These are phyloP conservation scores for Picochlorum sp. DNA, from an alignment of 139 green algal species.

Conservation along the genomic window DNA sequence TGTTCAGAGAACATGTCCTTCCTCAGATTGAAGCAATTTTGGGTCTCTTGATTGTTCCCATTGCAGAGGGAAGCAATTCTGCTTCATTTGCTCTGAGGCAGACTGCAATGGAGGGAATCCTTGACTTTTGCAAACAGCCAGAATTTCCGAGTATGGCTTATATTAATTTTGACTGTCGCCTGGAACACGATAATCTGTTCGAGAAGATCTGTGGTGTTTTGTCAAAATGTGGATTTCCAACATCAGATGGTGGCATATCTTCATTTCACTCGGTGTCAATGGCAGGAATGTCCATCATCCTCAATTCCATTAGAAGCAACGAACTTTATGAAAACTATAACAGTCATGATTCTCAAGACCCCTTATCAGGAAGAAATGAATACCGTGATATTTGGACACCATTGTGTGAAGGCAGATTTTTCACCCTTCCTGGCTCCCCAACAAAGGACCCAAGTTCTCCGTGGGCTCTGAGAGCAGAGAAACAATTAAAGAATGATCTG, in stretches of 20 bases:
- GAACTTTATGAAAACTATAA: background rate
- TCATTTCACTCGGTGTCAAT: constrained; percentile 72
- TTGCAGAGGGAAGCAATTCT: constrained; percentile 61
- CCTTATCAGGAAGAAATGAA: background rate
- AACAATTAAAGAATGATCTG: constrained; percentile 65
- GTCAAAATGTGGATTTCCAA: constrained; percentile 72
- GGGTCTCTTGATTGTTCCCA: constrained; percentile 59
- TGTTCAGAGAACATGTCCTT: constrained; percentile 59
- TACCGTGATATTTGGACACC: constrained; percentile 32
- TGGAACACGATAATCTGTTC: constrained; percentile 74
- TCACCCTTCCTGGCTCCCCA: background rate
- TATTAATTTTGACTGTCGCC: constrained; percentile 77
- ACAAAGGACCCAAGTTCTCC: background rate
- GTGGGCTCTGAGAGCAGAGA: constrained; percentile 35
- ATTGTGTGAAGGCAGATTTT: constrained; percentile 6
- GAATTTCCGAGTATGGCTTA: constrained; percentile 79
- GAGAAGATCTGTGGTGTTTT: constrained; percentile 64
- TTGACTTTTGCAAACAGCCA: constrained; percentile 83
- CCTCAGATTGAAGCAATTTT: constrained; percentile 83
- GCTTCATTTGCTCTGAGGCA: constrained; percentile 54
- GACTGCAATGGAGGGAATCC: constrained; percentile 80
- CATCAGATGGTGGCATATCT: constrained; percentile 52
- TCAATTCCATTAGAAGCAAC: constrained; percentile 39
- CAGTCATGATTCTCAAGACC: background rate
- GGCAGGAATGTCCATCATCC: constrained; percentile 81